Evolutionary conservation across 495 filamentous ascomycete genomes (phyloP).

Genomic region (Jackrogersella multiformis): DNA sequence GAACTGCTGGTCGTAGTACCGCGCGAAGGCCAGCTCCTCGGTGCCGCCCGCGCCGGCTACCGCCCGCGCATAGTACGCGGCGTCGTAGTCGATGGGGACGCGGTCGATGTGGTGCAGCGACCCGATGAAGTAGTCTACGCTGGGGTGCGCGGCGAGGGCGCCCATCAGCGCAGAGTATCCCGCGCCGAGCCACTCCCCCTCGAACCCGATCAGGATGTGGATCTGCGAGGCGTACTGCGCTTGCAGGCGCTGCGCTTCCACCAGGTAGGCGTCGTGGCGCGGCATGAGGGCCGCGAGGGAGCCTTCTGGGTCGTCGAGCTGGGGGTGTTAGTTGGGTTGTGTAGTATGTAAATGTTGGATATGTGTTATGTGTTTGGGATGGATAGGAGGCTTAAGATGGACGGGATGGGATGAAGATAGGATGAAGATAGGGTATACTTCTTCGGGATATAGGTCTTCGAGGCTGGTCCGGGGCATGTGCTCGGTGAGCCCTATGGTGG

Average conservation of each 20-base stretch:
- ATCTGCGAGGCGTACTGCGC: slow-evolving; percentile 74
- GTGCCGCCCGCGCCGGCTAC: slow-evolving; percentile 45
- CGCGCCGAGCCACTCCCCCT: slow-evolving; percentile 88
- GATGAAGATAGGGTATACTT: slow-evolving; percentile 60
- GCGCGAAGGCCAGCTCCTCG: slow-evolving; percentile 77
- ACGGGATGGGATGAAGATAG: background rate
- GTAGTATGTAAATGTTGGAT: background rate
- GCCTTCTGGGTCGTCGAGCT: slow-evolving; percentile 50
- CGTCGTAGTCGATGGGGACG: slow-evolving; percentile 90
- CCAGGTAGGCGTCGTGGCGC: slow-evolving; percentile 75
- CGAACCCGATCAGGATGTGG: slow-evolving; percentile 86
- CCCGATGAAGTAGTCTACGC: slow-evolving; percentile 88
- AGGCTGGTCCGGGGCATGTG: slow-evolving; percentile 84
- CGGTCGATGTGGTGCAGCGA: slow-evolving; percentile 88
- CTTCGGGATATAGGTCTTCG: slow-evolving; percentile 90
- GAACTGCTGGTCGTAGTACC: slow-evolving; percentile 87
- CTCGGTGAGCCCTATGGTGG: slow-evolving; percentile 89
- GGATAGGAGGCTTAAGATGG: too few species aligned
- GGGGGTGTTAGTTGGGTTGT: slow-evolving; percentile 21
- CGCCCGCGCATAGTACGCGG: slow-evolving; percentile 69
- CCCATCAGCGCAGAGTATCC: slow-evolving; percentile 67
- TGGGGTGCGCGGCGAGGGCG: slow-evolving; percentile 64
- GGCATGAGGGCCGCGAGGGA: slow-evolving; percentile 54
- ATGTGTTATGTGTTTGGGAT: too few species aligned
- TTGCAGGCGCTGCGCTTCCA: slow-evolving; percentile 76